Evolutionary conservation across 805 yeast genomes (phyloP), one percentile per base, ranked within the genome.

Genomic region (Yarrowia alimentaria): DNA sequence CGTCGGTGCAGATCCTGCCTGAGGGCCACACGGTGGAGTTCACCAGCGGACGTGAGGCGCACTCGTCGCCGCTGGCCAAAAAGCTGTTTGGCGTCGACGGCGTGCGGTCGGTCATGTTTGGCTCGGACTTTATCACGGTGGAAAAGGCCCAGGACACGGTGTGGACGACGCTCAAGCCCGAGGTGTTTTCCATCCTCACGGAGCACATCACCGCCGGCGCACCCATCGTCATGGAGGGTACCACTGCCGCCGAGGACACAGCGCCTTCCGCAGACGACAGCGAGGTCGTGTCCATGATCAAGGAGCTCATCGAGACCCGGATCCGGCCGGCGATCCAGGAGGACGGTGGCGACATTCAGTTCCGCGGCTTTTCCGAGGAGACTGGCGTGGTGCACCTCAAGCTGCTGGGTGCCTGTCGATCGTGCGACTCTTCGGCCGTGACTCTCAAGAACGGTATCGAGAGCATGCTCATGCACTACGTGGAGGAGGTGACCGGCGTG

Each of bases 281-380:
- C 50, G 98, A 91, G 67, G 78, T 88, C 1, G 84, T 88, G 34
- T 80, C 85, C 22, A 84, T 90, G 84, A 88, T 93, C 61, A 85
- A 88, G 60, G 98, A 93, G 63, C 74, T 93, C 52, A 83, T 94
- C 52, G 94, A 85, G 55, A 93, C 99, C 1, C 80, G 97, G 64
- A 90, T 93, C 47, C 81, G 96, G 62, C 99, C 99, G 1, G 96
- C 98, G 1, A 89, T 93, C 53, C 95, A 89, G 69, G 99, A 93
- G 61, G 99, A 93, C 62, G 99, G 99, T 56, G 99, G 99, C 25
- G 98, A 93, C 63, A 82, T 93, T 55, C 90, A 87, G 60, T 94
- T 81, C 65, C 77, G 85, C 54, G 93, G 87, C 5, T 90, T 86
- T 63, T 87, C 86, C 53, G 88, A 84, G 56, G 86, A 83, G 53